Base-by-base conservation (phyloP, 495 filamentous ascomycete genomes). In the Aspergillus bertholletiae region DNA sequence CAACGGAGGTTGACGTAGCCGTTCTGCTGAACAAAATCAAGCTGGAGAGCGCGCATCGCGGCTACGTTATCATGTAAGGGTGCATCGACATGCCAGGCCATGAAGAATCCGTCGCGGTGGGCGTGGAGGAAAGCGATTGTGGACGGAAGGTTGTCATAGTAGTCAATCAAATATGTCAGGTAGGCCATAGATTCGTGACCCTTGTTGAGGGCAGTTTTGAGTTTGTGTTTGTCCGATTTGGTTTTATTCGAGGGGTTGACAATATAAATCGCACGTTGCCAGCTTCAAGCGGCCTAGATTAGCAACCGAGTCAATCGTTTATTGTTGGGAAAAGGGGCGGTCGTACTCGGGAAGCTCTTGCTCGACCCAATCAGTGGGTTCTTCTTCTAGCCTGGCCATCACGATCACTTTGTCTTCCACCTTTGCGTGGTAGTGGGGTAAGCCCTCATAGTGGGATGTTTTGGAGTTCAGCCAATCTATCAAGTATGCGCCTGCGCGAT, bases 181-280 rank as follows among this genome's bases (percentile, higher is more conserved):
- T 92, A 92, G 26, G 84, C 79, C 78, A 90, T 85, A 9, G 83
- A 84, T 66, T 92, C 88, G 58, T 89, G 82, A 41, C 88, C 88
- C 69, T 90, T 90, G 60, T 88, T 88, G 11, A 61, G n/a, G 12
- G 65, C 60, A 0, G 67, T 77, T 49, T 62, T 78, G 56, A 74
- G 69, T 15, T 53, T 47, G 5, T 59, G 20, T 13, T 52, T 49
- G 70, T 80, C 15, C 73, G 79, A 26, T 77, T 75, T 70, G 13
- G 69, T 69, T 7, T 78, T 79, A 1, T 54, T 64, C 11, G 80
- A 75, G 45, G 85, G 81, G 56, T 90, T 82, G 49, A 80, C 85
- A 43, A 80, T 74, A 66, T 90, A 90, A 26, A 87, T 74, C 21
- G 83, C 80, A n/a, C 78, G 72, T 53, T 80, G 70, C 58, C 87